phyloP scores from a whole-genome alignment of 805 yeast species.

The Jamesozyma hellenica region DNA sequence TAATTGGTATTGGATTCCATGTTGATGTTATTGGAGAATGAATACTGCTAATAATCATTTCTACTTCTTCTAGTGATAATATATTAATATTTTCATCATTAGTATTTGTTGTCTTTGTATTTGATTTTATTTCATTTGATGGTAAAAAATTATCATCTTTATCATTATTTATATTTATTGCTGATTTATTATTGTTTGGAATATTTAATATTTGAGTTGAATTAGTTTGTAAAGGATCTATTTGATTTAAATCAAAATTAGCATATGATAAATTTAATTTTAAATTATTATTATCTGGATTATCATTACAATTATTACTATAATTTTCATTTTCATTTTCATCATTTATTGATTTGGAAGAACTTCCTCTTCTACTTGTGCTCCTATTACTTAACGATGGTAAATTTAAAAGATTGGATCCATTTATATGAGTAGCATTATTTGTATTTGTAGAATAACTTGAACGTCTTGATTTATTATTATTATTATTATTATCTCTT shows the following conservation, averaged over 20 bases:
- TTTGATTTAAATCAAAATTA: not conserved
- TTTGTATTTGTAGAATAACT: not conserved
- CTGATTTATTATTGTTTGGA: not conserved
- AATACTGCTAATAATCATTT: slow-evolving; percentile 29
- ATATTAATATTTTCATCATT: slow-evolving; percentile 17
- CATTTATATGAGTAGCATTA: not conserved
- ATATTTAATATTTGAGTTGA: not conserved
- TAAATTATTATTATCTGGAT: not conserved
- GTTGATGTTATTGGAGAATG: slow-evolving; percentile 32
- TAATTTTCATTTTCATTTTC: too few species aligned
- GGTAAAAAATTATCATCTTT: not conserved
- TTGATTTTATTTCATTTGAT: not conserved
- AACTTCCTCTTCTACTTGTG: not conserved
- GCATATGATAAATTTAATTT: not conserved
- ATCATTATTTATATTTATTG: not conserved
- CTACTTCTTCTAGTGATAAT: slow-evolving; percentile 31
- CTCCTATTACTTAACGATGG: not conserved
- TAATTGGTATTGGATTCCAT: slow-evolving; percentile 54
- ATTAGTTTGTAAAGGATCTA: slow-evolving; percentile 7
- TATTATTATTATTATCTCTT: slow-evolving; percentile 2
- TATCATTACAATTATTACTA: too few species aligned
- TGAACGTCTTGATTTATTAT: not conserved
- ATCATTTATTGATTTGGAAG: not conserved
- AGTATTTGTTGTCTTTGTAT: not conserved
- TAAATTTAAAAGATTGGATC: not conserved